Evolutionary conservation across 2,329 filamentous ascomycete species (phyloP), one percentile per base, ranked within the genome.

Genomic region (Acrocalymma vagum): DNA sequence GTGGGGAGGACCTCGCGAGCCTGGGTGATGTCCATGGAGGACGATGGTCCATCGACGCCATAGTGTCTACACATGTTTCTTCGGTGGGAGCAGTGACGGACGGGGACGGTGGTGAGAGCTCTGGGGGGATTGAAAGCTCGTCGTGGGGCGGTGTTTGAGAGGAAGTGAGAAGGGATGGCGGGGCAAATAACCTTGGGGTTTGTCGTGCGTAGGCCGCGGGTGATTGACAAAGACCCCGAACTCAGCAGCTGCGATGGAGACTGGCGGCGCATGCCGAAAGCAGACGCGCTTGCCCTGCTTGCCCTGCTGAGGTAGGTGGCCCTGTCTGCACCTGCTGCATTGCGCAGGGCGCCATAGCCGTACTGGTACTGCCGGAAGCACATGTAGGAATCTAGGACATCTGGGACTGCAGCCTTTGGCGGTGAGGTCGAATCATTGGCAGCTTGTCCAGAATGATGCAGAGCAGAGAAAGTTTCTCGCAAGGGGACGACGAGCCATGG

Each of bases 1-100:
- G 86, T 85, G 36, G 93, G 94, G 59, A 97, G 80, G 53, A 97
- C 86, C 77, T 95, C 88, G 60, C 93, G 86, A 52, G 82, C 84
- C 56, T 81, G 79, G 36, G 79, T 72, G 57, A 87, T 77, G 65
- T 85, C 78, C 51, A 81, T 75, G 60, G 78, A 81, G 57, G 80
- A 75, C 50, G 76, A 77, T 39, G 78, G 76, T 48, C 72, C 75
- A 49, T 82, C 80, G 32, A 71, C 72, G 51, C 81, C 82, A 58
- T 76, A 77, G 49, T 81, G 75, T 68, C 81, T 82, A 72, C 87
- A 89, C 85, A 92, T 93, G 71, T 76, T 79, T 75, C 86, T 80
- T 73, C 85, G 82, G 72, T 87, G 87, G 38, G 89, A 93, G 72
- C 89, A 94, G 69, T 86, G 72, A 66, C 86, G 53, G 42, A 62